Evolutionary conservation across 2,329 filamentous ascomycete species (phyloP).

Genomic region (Colletotrichum euphorbiae): DNA sequence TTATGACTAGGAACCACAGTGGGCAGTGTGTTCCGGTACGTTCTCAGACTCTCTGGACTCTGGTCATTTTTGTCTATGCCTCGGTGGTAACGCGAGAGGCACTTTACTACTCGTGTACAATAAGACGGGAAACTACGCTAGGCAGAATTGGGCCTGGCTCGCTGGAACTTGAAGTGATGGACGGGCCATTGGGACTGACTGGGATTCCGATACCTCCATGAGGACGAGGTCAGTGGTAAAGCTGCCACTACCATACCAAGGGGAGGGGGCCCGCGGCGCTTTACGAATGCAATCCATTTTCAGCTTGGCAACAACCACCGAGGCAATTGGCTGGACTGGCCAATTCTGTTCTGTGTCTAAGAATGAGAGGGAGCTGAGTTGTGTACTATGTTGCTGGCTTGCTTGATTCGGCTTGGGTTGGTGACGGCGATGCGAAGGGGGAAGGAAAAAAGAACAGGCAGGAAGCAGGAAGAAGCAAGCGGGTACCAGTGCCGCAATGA

Average conservation of each 20-base stretch:
- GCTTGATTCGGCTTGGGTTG: neutral
- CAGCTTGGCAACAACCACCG: no score
- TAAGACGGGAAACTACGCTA: no score
- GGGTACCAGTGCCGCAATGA: neutral
- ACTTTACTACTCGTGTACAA: neutral
- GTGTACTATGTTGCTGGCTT: neutral
- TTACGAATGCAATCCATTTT: no score
- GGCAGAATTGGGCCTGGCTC: neutral
- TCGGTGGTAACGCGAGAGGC: neutral
- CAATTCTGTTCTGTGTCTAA: conserved; percentile 25
- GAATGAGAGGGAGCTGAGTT: neutral
- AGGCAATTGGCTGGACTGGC: conserved; percentile 3
- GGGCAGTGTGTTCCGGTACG: conserved; percentile 1
- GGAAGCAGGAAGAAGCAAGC: neutral
- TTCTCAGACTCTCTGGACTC: neutral
- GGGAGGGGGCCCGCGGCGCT: no score
- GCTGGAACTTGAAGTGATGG: neutral
- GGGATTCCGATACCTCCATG: no score
- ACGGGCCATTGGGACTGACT: no score
- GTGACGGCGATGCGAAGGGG: no score
- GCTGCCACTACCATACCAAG: no score
- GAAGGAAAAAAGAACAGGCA: neutral
- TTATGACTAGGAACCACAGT: conserved; percentile 4
- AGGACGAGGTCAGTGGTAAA: no score
- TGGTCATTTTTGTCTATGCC: neutral